Base-by-base conservation (phyloP, 2,329 filamentous ascomycete genomes). In the Penicillium sp. region DNA sequence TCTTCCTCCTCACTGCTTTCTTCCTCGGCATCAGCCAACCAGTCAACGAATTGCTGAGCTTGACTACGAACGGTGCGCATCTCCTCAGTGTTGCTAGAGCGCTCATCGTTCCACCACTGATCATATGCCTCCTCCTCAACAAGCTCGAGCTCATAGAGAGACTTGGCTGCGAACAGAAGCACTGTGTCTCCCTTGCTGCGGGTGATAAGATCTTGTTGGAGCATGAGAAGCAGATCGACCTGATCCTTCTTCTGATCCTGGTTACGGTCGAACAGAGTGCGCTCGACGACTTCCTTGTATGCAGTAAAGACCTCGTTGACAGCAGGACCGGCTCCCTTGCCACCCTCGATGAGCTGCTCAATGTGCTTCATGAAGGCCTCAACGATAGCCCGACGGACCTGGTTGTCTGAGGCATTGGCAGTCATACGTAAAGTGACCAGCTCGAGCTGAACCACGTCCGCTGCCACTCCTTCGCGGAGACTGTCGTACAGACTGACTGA, bases 391-490 rank as follows among this genome's bases (percentile, higher is more conserved):
- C 88, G 87, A 42, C 93, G 89, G 67, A 97, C 90, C 72, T 94
- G 89, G 60, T 88, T 83, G 67, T 96, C 93, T 1, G 91, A 92
- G 2, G 94, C 94, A 67, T 97, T 91, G 66, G 89, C 90, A 50
- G 88, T 88, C 72, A 99, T 90, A 10, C 93, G 88, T n/a, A 97
- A 81, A 44, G 91, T 90, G 79, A 92, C 96, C 58, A 99, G 89
- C 71, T 99, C 94, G 32, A 97, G 83, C 70, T 93, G 91, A 66
- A 96, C 92, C 59, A 96, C 94, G 69, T 95, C 90, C 10, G 86
- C 84, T 13, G 84, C 83, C 46, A 85, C 79, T 21, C 87, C 88
- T 56, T 85, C 83, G 48, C 88, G 87, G 40, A 97, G 81, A 22
- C 91, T 89, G 66, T 97, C 92, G 57, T 92, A 82, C n/a, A 97